Evolutionary conservation across 2,329 filamentous ascomycete genomes (phyloP).

Genomic region (Colletotrichum spaethianum): DNA sequence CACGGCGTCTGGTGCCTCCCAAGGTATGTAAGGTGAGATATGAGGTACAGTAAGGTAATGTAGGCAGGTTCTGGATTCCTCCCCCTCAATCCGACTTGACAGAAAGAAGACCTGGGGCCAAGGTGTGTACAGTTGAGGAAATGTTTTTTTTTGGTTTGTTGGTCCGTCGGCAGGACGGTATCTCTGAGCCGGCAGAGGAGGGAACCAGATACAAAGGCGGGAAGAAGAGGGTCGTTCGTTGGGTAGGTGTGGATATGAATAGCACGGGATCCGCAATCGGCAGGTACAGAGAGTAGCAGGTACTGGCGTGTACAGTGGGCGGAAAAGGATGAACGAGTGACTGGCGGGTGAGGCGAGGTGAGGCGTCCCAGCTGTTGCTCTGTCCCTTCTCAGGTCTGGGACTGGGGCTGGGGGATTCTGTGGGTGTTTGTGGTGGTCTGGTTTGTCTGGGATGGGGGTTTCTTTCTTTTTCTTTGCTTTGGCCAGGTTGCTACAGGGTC

Average conservation of each 20-base stretch:
- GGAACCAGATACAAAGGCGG: constrained; percentile 7
- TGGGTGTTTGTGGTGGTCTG: background rate
- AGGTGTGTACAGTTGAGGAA: constrained; percentile 21
- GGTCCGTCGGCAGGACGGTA: constrained; percentile 12
- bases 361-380: constrained; percentile 13
- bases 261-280: constrained; percentile 15
- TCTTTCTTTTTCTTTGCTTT: background rate
- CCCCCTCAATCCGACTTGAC: constrained; percentile 26
- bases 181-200: constrained; percentile 27
- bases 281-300: constrained; percentile 4
- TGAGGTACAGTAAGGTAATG: constrained; percentile 23
- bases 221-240: constrained; percentile 9
- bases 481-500: constrained; percentile 10
- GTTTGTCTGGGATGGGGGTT: constrained; percentile 5
- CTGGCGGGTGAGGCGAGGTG: background rate
- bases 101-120: constrained; percentile 10
- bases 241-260: constrained; percentile 18
- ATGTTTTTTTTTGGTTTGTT: background rate
- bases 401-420: constrained; percentile 4
- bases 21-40: constrained; percentile 10
- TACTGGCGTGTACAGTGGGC: constrained; percentile 1
- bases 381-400: constrained; percentile 9
- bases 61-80: constrained; percentile 17
- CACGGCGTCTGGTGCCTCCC: constrained; percentile 31
- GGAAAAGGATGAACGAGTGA: constrained; percentile 21